These are phyloP conservation scores for Boletus pseudo-olivaceus DNA, from an alignment of 768 basidiomycete species.

Conservation along the genomic window DNA sequence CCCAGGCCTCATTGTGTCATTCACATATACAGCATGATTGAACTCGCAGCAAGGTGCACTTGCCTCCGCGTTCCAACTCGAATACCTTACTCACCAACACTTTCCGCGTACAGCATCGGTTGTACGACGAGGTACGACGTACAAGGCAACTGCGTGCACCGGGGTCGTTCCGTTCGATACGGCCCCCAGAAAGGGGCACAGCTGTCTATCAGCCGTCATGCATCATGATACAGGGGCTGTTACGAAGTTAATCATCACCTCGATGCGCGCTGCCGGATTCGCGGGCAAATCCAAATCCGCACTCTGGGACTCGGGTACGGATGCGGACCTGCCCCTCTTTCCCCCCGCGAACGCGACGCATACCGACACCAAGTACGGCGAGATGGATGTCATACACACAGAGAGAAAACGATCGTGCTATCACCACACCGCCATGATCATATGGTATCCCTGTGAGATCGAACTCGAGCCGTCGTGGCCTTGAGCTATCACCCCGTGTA, in stretches of 20 bases:
- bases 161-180: not conserved
- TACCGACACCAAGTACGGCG: not conserved
- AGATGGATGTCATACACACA: not conserved
- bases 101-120: not conserved
- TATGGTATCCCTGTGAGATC: not conserved
- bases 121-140: not conserved
- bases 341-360: not conserved
- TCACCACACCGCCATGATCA: not conserved
- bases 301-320: not conserved
- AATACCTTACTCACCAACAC: not conserved
- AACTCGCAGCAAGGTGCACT: not conserved
- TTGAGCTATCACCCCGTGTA: not conserved
- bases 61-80: not conserved
- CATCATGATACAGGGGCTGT: not conserved
- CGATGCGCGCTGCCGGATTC: not conserved
- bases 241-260: not conserved
- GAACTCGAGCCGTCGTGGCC: not conserved
- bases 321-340: no score
- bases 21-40: not conserved
- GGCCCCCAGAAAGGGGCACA: not conserved
- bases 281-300: no score
- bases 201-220: not conserved
- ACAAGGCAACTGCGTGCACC: not conserved
- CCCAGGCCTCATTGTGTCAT: not conserved
- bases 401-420: not conserved